Evolutionary conservation across 768 basidiomycete genomes (phyloP), one percentile per base, ranked within the genome.

Genomic region (Amyloporia xantha): DNA sequence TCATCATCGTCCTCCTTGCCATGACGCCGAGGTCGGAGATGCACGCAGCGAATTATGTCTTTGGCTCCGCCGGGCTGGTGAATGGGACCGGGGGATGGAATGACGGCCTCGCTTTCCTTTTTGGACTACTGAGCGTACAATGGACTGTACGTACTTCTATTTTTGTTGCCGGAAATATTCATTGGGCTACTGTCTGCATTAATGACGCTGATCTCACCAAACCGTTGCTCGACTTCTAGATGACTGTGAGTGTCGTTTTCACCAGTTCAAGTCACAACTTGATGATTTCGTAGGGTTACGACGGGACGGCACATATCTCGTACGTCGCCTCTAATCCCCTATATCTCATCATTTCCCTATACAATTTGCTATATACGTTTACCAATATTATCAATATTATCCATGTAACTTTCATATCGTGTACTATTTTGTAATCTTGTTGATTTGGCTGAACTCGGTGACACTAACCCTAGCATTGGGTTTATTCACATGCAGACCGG

Each of bases 71-170:
- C 3, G 86, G 86, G n/a, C 62, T 89, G 43, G 66, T 79, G 41
- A 95, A 95, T 62, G 77, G 82, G 57, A 84, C 89, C 0, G 88
- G 88, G 21, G 90, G 84, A 50, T 83, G 81, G 76, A 83, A 81
- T 54, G 77, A 75, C 35, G 91, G 91, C 0, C 69, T 93, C 37
- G 83, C 89, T 0, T 91, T 92, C 70, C 69, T 91, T 17, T 83
- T 94, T 55, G 91, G 91, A 23, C 66, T 93, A 42, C 72, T 93
- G 25, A 86, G 82, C 49, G 91, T 94, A 19, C 89, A 91, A 62
- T 91, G 89, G 86, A 89, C 86, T 55, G 83, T 87, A 57, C 30
- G 82, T 19, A 15, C 19, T 7, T 33, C 30, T 23, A 21, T 10
- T n/a, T 27, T 39, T 19, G 38, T 39, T 33, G 30, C 30, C 7